Base-by-base conservation (phyloP, 2,329 filamentous ascomycete genomes). In the Acarospora socialis region DNA sequence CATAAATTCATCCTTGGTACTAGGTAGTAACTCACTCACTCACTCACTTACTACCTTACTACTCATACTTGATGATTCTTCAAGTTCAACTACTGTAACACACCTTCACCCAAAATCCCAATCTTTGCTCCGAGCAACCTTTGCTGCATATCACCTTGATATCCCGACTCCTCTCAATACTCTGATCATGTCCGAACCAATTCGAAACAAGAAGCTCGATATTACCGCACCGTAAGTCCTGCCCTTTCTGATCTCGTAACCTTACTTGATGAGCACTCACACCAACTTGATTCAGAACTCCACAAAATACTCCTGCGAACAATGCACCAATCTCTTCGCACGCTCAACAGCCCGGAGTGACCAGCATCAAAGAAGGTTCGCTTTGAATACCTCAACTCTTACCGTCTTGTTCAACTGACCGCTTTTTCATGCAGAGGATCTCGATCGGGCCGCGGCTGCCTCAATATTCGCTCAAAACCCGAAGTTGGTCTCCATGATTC, bases 281-380 rank as follows among this genome's bases (percentile, higher is more conserved):
- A 38, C 40, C 37, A 42, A 40, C 28, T 40, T 20, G 28, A 25
- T 35, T 38, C 59, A 95, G 90, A 52, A 98, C 90, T 53, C 90
- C 90, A 53, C 90, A 98, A 65, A 98, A 98, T 68, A 98, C 90
- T 35, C 90, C 90, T 46, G 80, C 83, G 46, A 84, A 76, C 63
- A 86, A 87, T 66, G 90, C 92, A 46, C 90, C 90, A 44, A 95
- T 98, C 62, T 92, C 86, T 33, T 95, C 87, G 41, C 87, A 90
- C 61, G 90, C 92, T 47, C 84, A 93, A 64, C 83, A 93, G 63
- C 90, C 90, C 41, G 82, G 80, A 45, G 78, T 98, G 42, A 68
- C 82, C 45, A 94, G 83, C 60, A 95, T 98, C 66, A 90, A 87
- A 60, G 90, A 98, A 75, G 90, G 90, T 95, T 63, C 59, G 72